Conservation (phyloP, 495 filamentous ascomycete genomes). For the Penicillium canescens region DNA sequence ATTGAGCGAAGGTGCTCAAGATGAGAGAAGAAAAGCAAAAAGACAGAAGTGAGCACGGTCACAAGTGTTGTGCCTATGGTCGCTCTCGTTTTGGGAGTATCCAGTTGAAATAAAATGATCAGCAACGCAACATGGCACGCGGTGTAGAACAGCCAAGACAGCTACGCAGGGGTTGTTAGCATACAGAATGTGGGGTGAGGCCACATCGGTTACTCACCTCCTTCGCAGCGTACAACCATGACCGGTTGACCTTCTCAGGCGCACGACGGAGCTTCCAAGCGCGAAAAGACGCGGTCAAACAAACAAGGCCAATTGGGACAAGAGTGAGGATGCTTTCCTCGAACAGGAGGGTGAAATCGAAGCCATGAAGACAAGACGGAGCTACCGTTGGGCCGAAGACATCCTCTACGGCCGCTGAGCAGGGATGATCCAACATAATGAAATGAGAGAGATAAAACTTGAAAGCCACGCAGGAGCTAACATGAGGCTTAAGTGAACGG, state of each 20-base stretch:
- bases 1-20: constrained; percentile 23
- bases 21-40: constrained; percentile 18
- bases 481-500: neutral
- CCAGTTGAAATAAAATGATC: constrained; percentile 11
- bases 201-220: constrained; percentile 5
- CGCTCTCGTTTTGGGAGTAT: constrained; percentile 16
- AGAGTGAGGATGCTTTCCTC: constrained; percentile 18
- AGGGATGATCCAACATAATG: neutral
- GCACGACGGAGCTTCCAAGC: constrained; percentile 9
- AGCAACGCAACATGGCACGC: constrained; percentile 15
- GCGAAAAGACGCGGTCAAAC: constrained; percentile 1
- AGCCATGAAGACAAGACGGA: constrained; percentile 4
- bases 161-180: constrained; percentile 3
- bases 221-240: constrained; percentile 22
- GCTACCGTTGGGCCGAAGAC: constrained; percentile 2
- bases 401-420: neutral
- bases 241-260: constrained; percentile 23
- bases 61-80: constrained; percentile 16
- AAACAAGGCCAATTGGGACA: constrained; percentile 8
- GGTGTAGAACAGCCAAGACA: constrained; percentile 12
- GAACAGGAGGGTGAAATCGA: constrained; percentile 25
- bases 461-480: too few relatives aligned
- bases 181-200: neutral
- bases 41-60: constrained; percentile 1
- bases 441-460: neutral